These are phyloP conservation scores for Capsicum chinense DNA, from an alignment of 257 asterid genomes.

Conservation along the genomic window DNA sequence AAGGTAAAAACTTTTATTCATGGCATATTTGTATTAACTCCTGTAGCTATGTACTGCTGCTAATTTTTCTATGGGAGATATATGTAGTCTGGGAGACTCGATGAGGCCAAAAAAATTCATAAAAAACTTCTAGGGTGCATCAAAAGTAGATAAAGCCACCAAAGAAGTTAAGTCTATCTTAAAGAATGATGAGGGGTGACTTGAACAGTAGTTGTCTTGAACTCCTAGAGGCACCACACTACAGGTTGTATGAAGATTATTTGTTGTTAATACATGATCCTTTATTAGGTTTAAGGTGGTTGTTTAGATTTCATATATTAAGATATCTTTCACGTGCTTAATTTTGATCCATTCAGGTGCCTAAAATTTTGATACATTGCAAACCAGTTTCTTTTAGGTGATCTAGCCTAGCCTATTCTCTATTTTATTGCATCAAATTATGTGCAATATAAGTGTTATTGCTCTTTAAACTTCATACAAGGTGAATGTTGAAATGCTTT, in stretches of 20 bases:
- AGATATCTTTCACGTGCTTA: conserved; percentile 26
- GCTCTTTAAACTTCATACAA: too few species aligned
- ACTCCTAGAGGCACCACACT: conserved; percentile 74
- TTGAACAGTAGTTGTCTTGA: conserved; percentile 81
- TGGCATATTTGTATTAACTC: conserved; percentile 4
- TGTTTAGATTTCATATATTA: conserved; percentile 16
- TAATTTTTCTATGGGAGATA: too few species aligned
- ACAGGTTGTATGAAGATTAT: conserved; percentile 77
- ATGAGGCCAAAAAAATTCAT: conserved; percentile 71
- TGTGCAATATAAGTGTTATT: too few species aligned
- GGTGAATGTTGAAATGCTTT: too few species aligned
- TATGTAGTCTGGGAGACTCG: conserved; percentile 65
- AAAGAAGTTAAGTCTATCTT: conserved; percentile 74
- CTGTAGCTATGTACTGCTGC: conserved; percentile 23
- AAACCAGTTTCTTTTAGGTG: background rate
- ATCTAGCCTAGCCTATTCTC: too few species aligned
- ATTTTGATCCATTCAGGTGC: conserved; percentile 29
- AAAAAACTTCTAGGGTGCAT: conserved; percentile 67
- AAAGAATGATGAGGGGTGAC: conserved; percentile 67
- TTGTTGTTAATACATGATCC: conserved; percentile 33
- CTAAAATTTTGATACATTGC: background rate
- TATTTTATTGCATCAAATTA: too few species aligned
- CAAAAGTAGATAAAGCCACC: conserved; percentile 63
- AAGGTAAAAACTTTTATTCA: conserved; percentile 53
- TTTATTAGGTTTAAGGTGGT: conserved; percentile 30